Conservation (phyloP, 768 basidiomycete genomes). For the Boletus fagicola region DNA sequence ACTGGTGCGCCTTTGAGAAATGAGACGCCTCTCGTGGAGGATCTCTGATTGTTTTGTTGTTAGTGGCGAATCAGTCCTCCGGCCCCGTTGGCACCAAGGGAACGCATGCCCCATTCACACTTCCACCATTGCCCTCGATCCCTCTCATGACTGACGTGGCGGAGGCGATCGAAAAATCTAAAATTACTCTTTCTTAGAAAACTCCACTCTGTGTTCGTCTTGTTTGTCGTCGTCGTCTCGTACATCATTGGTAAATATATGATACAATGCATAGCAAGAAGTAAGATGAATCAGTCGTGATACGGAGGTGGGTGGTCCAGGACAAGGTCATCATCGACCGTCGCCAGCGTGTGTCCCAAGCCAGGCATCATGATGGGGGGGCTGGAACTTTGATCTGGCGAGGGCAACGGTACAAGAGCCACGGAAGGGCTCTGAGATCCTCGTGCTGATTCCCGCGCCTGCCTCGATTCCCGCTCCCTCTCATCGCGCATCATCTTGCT, state of each 20-base stretch:
- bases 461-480: slow-evolving; percentile 54
- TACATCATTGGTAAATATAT: slow-evolving; percentile 3
- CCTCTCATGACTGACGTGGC: slow-evolving; percentile 24
- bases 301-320: slow-evolving; percentile 25
- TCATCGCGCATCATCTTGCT: slow-evolving; percentile 52
- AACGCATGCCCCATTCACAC: slow-evolving; percentile 35
- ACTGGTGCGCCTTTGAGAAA: slow-evolving; percentile 12
- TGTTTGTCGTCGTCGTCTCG: not conserved
- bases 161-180: slow-evolving; percentile 17
- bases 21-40: not conserved
- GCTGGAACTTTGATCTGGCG: not conserved
- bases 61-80: not conserved
- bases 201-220: not conserved
- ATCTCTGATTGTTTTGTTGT: not conserved
- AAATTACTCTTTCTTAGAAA: slow-evolving; percentile 3
- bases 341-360: slow-evolving; percentile 17
- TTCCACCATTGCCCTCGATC: slow-evolving; percentile 37
- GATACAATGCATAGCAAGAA: slow-evolving; percentile 3
- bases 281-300: slow-evolving; percentile 4
- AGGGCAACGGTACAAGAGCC: not conserved
- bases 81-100: not conserved
- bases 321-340: slow-evolving; percentile 4
- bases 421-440: not conserved
- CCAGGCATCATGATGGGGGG: slow-evolving; percentile 35
- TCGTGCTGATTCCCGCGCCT: slow-evolving; percentile 36